phyloP scores from a whole-genome alignment of 2,329 filamentous ascomycete genomes.

The Colletotrichum lentis region DNA sequence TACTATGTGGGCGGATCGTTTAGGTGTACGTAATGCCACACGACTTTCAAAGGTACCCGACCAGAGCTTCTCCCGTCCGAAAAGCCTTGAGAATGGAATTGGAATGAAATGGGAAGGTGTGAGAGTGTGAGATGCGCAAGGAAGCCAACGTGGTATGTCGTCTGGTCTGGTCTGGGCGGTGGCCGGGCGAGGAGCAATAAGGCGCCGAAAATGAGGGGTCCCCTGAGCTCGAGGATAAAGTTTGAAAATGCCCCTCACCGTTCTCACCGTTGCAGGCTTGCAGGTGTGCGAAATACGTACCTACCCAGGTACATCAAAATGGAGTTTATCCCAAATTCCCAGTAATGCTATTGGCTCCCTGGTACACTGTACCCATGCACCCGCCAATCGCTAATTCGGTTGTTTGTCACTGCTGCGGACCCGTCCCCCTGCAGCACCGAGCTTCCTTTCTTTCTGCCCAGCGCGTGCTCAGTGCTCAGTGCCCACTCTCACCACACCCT shows the following conservation, averaged over 20 bases:
- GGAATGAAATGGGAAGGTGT: constrained; percentile 3
- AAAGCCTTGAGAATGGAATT: neutral
- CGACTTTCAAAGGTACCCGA: neutral
- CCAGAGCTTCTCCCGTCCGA: constrained; percentile 18
- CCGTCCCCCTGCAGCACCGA: neutral
- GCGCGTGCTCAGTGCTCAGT: neutral
- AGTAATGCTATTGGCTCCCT: no score
- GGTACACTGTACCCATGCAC: neutral
- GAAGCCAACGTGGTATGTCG: neutral
- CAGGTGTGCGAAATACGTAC: no score
- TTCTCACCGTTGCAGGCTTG: no score
- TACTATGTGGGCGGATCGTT: neutral
- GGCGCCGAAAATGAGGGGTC: constrained; percentile 24
- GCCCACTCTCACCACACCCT: neutral
- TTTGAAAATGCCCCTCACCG: constrained; percentile 10
- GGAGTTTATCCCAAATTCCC: no score
- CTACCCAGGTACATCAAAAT: no score
- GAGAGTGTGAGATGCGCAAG: constrained; percentile 7
- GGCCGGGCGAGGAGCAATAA: neutral
- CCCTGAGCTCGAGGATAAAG: neutral
- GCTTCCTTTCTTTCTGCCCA: neutral
- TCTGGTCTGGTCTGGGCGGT: neutral
- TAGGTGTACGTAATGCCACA: neutral
- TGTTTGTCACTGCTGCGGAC: constrained; percentile 6
- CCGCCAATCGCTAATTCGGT: neutral